phyloP scores from a whole-genome alignment of 139 green algal species.

The Volvox reticuliferus region DNA sequence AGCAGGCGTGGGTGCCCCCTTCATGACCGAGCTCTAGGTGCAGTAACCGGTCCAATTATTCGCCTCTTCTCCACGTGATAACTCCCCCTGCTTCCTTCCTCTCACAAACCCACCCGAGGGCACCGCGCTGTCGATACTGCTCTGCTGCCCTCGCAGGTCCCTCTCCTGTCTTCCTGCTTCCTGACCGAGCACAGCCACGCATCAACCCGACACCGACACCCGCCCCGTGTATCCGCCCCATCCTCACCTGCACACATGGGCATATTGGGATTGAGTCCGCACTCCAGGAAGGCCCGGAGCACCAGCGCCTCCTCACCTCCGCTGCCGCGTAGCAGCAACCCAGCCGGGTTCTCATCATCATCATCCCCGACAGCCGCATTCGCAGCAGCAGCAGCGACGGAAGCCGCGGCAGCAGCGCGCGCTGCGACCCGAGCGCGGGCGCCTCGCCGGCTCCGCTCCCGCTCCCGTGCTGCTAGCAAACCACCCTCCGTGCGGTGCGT shows the following conservation, averaged over 20 bases:
- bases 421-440: neutral
- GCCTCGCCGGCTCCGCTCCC: neutral
- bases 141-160: no score
- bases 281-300: slow-evolving; percentile 20
- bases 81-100: no score
- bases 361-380: neutral
- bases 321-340: neutral
- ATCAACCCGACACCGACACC: neutral
- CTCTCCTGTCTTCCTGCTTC: no score
- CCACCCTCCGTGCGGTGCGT: neutral
- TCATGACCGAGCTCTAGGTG: no score
- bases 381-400: neutral
- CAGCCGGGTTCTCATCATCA: neutral
- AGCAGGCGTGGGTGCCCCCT: no score
- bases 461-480: slow-evolving; percentile 15
- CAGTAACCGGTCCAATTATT: no score
- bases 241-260: slow-evolving; percentile 34
- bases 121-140: no score
- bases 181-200: neutral
- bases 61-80: no score
- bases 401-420: neutral
- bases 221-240: neutral
- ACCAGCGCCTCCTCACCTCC: neutral
- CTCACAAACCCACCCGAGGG: no score
- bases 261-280: slow-evolving; percentile 16